Conservation (phyloP, 768 basidiomycete species). For the Kwoniella pini region DNA sequence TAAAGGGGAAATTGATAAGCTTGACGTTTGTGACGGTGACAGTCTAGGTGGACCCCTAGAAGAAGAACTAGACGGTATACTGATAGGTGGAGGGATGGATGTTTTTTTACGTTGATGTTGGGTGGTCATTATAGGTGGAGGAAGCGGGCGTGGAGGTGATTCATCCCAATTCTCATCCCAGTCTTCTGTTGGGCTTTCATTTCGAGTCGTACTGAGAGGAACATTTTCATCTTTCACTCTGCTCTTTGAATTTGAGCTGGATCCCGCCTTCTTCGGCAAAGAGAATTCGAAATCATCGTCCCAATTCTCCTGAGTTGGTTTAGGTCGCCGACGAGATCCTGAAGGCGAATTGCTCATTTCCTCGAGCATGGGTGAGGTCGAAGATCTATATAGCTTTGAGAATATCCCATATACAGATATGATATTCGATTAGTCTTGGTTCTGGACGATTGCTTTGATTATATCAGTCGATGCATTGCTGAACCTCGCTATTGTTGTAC, state of each 20-base stretch:
- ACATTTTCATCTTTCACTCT: conserved; percentile 14
- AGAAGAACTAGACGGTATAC: conserved; percentile 6
- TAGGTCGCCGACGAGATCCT: conserved; percentile 15
- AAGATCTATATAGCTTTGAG: no score
- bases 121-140: neutral
- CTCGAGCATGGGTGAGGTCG: conserved; percentile 15
- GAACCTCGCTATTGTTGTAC: no score
- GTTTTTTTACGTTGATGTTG: conserved; percentile 8
- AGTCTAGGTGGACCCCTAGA: conserved; percentile 2
- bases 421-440: no score
- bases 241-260: neutral
- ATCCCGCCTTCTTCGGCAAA: conserved; percentile 10
- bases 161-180: conserved; percentile 32
- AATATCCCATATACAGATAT: no score
- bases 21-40: conserved; percentile 6
- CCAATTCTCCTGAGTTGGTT: conserved; percentile 45
- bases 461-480: no score
- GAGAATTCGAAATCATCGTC: conserved; percentile 49
- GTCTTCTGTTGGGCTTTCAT: conserved; percentile 10
- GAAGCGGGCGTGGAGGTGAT: conserved; percentile 21
- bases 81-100: conserved; percentile 21
- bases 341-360: conserved; percentile 26
- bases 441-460: no score
- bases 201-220: neutral
- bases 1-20: conserved; percentile 3